Evolutionary conservation across 2,329 filamentous ascomycete species (phyloP).

Genomic region (Cercospora sojina): DNA sequence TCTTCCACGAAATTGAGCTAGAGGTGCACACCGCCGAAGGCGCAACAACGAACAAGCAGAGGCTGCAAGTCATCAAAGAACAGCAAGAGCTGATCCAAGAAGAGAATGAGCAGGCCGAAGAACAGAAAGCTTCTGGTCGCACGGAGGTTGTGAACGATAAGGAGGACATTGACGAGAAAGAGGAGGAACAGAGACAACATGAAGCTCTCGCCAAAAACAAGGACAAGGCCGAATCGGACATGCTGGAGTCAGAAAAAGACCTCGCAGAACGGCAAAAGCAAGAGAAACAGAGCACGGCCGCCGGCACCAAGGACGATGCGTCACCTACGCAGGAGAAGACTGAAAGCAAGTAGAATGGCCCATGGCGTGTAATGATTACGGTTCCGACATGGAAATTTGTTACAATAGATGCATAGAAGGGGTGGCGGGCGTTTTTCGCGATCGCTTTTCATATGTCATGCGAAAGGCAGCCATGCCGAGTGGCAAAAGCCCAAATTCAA

Average conservation of each 20-base stretch:
- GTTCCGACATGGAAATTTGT: not conserved
- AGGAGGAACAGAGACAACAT: conserved; percentile 50
- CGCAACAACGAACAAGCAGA: conserved; percentile 97
- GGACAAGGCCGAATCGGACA: conserved; percentile 19
- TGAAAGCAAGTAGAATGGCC: not conserved
- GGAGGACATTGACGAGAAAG: conserved; percentile 93
- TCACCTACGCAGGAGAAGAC: not conserved
- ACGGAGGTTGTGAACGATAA: conserved; percentile 61
- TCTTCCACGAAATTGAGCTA: conserved; percentile 99
- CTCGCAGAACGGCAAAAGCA: conserved; percentile 24
- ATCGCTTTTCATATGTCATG: conserved; percentile 3
- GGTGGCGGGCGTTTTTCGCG: not conserved
- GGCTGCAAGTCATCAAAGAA: conserved; percentile 95
- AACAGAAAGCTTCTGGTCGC: conserved; percentile 72
- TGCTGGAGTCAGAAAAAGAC: conserved; percentile 31
- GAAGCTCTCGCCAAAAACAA: conserved; percentile 29
- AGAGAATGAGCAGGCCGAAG: conserved; percentile 87
- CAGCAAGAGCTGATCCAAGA: conserved; percentile 98
- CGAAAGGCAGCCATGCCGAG: not conserved
- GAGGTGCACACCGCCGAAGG: conserved; percentile 97
- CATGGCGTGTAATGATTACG: not conserved
- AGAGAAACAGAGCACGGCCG: not conserved
- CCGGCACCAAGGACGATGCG: not conserved
- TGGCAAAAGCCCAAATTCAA: not conserved
- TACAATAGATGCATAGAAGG: conserved; percentile 1